These are phyloP conservation scores for Coemansia sp. DNA, from an alignment of 192 early-diverging fungal genomes.

Conservation along the genomic window DNA sequence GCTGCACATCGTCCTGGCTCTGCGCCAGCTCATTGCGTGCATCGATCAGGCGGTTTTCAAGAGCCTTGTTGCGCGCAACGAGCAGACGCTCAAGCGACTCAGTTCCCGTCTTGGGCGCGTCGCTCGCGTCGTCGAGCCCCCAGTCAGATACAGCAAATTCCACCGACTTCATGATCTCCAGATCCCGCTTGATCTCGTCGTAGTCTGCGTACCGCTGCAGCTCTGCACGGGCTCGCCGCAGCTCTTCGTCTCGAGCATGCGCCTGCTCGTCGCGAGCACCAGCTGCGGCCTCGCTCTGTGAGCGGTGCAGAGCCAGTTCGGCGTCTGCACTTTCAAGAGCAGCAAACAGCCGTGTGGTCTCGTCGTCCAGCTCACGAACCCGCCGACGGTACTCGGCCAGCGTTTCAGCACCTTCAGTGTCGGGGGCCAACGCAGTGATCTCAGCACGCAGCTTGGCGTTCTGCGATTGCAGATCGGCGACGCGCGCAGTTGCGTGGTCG, in stretches of 20 bases:
- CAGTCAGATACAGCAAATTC: conserved; percentile 64
- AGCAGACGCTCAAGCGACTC: conserved; percentile 75
- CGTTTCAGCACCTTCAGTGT: conserved; percentile 21
- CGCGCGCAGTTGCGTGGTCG: conserved; percentile 73
- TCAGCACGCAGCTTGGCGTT: conserved; percentile 60
- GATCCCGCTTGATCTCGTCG: conserved; percentile 80
- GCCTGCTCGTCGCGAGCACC: conserved; percentile 27
- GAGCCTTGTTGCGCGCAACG: conserved; percentile 78
- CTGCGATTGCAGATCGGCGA: conserved; percentile 67
- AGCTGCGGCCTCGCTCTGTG: conserved; percentile 8
- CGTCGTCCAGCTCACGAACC: conserved; percentile 34
- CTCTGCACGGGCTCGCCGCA: conserved; percentile 53
- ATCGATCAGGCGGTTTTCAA: conserved; percentile 71
- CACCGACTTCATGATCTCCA: conserved; percentile 70
- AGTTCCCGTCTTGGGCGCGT: conserved; percentile 47
- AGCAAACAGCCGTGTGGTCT: conserved; percentile 32
- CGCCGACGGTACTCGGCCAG: conserved; percentile 47
- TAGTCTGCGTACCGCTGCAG: conserved; percentile 75
- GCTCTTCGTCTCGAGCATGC: conserved; percentile 60
- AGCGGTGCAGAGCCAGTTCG: conserved; percentile 27
- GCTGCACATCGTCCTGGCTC: conserved; percentile 7
- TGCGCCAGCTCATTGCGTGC: conserved; percentile 51
- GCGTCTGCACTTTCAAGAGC: conserved; percentile 40
- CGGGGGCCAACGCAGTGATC: conserved; percentile 32
- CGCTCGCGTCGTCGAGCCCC: conserved; percentile 45